Evolutionary conservation across 352 stramenopile species (phyloP).

Genomic region (Discostella stelligera): DNA sequence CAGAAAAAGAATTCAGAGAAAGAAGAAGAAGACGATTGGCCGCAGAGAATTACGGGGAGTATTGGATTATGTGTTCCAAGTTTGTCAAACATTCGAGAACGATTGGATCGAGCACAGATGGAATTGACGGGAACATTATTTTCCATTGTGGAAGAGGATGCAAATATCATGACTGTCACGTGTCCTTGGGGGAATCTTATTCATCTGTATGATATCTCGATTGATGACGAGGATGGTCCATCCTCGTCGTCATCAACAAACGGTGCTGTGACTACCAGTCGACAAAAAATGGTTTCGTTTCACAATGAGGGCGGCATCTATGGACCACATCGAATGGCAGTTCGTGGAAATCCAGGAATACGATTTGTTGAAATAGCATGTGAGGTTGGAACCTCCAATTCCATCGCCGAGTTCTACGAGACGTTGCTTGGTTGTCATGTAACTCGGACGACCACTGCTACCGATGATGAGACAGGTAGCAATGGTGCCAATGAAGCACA

Average conservation of each 20-base stretch:
- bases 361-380: conserved; percentile 56
- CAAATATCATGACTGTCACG: conserved; percentile 40
- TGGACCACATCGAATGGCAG: conserved; percentile 46
- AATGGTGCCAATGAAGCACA: conserved; percentile 8
- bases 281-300: conserved; percentile 62
- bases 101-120: conserved; percentile 17
- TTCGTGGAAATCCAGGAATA: conserved; percentile 52
- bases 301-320: conserved; percentile 42
- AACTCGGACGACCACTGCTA: conserved; percentile 1
- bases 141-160: conserved; percentile 29
- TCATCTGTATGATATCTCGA: conserved; percentile 58
- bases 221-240: conserved; percentile 27
- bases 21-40: conserved; percentile 28
- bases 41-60: conserved; percentile 52
- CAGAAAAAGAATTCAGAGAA: background rate
- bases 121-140: conserved; percentile 43
- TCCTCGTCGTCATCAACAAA: background rate
- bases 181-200: conserved; percentile 64
- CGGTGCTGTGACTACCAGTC: conserved; percentile 16
- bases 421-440: conserved; percentile 40
- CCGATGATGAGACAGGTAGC: conserved; percentile 7
- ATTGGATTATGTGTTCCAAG: conserved; percentile 55
- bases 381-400: conserved; percentile 7
- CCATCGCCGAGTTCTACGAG: conserved; percentile 56
- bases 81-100: conserved; percentile 43